Conservation (phyloP, 2,329 filamentous ascomycete genomes). For the Cytospora schulzeri region DNA sequence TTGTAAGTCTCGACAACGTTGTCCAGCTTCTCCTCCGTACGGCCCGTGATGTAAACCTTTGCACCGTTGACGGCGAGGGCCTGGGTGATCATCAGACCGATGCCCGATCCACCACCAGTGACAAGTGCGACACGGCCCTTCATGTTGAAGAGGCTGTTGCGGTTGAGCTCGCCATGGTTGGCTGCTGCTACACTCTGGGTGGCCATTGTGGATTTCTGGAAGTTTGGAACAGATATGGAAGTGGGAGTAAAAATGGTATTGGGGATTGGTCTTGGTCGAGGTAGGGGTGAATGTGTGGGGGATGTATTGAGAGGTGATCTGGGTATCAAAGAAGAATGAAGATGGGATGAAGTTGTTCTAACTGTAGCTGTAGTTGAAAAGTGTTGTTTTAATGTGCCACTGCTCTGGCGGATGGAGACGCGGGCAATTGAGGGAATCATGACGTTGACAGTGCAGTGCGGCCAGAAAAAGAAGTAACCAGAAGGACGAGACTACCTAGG, state of each 20-base stretch:
- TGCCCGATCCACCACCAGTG: constrained; percentile 42
- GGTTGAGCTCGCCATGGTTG: constrained; percentile 37
- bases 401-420: not conserved
- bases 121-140: constrained; percentile 47
- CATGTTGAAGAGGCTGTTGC: constrained; percentile 52
- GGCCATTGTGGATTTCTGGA: constrained; percentile 32
- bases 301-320: not conserved
- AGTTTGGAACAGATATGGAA: not conserved
- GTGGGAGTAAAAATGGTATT: not conserved
- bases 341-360: not conserved
- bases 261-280: not conserved
- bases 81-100: constrained; percentile 39
- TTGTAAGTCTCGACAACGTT: constrained; percentile 60
- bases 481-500: too few species aligned
- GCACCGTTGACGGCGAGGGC: constrained; percentile 29
- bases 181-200: constrained; percentile 34
- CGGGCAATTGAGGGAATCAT: constrained; percentile 13
- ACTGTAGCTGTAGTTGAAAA: not conserved
- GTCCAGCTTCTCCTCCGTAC: constrained; percentile 63
- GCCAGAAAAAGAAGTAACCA: not conserved
- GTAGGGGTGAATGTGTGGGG: not conserved
- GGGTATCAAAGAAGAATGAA: not conserved
- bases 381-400: not conserved
- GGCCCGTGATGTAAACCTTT: constrained; percentile 70
- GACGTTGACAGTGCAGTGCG: not conserved